Percentiles rank a stretch among this genome's conserved stretches.
Evolutionary conservation across 1,284 basidiomycete species (phyloP).

Genomic region (Erythrobasidium hasegawianum): DNA sequence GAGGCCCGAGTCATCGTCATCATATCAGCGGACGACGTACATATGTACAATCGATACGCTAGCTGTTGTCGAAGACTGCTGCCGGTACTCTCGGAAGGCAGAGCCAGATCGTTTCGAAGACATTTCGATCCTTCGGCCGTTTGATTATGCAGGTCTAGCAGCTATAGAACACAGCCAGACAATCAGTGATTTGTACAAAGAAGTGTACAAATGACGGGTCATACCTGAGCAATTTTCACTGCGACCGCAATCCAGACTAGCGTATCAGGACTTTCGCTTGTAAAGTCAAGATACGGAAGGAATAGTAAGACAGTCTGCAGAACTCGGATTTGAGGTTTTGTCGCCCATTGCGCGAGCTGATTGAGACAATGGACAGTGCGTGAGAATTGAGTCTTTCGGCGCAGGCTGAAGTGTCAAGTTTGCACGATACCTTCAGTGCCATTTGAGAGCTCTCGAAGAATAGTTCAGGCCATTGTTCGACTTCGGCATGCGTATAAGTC

Average conservation of each 20-base stretch:
- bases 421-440: conserved; percentile 8
- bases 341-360: conserved; percentile 9
- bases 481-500: neutral
- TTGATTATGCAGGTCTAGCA: neutral
- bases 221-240: conserved; percentile 10
- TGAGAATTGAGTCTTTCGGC: too few species aligned
- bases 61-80: neutral
- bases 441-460: conserved; percentile 15
- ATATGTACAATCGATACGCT: neutral
- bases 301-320: conserved; percentile 8
- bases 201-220: too few species aligned
- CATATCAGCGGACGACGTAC: neutral
- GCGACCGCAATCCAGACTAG: conserved; percentile 8
- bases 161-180: neutral
- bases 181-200: neutral
- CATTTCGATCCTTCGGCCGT: neutral
- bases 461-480: conserved; percentile 11
- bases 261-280: conserved; percentile 16
- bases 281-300: conserved; percentile 9
- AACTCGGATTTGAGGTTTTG: conserved; percentile 4
- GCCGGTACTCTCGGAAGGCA: neutral
- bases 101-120: neutral
- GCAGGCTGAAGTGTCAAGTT: too few species aligned
- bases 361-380: neutral
- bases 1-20: conserved; percentile 7